Evolutionary conservation across 768 basidiomycete species (phyloP), one percentile per base, ranked within the genome.

Genomic region (Cystobasidium tubakii): DNA sequence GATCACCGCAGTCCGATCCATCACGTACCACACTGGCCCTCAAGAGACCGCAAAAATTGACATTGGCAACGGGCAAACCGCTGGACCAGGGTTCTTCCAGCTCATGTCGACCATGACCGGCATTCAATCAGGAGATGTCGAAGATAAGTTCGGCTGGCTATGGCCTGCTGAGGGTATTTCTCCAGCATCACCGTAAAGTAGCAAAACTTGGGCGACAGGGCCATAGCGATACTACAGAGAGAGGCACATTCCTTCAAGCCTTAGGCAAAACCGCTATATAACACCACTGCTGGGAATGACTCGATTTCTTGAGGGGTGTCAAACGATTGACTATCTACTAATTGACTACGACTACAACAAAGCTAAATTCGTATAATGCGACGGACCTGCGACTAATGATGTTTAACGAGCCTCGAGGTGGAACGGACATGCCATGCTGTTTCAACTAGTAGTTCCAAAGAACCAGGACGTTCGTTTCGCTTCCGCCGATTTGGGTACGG

Each of bases 1-100:
- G n/a, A 74, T 79, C 57, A 79, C 79, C 3, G 76, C 79, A n/a
- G 73, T 79, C 50, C 73, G 76, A 25, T 76, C 76, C 19, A 77
- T 79, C 71, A 64, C 79, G 4, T 78, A 78, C 75, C 34, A 73
- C 65, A 64, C 62, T 4, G 21, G 64, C 7, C 76, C 66, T 19
- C 46, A 62, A 43, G 70, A 62, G 34, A 55, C 34, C 29, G 42
- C 74, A 15, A 78, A 77, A 66, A 23, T 78, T 34, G 64, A 71
- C n/a, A 77, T 79, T 65, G 78, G 78, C 17, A 67, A 78, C 39
- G 79, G 79, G 31, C 54, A 76, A 44, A 77, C 60, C 7, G 76
- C 78, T 6, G 79, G 79, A 19, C 77, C 76, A 15, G 53, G 55
- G 17, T 75, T 77, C 29, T 64, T 78, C 76, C 42, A 76, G 43